phyloP scores from a whole-genome alignment of 495 filamentous ascomycete species.

The Podospora anserina region DNA sequence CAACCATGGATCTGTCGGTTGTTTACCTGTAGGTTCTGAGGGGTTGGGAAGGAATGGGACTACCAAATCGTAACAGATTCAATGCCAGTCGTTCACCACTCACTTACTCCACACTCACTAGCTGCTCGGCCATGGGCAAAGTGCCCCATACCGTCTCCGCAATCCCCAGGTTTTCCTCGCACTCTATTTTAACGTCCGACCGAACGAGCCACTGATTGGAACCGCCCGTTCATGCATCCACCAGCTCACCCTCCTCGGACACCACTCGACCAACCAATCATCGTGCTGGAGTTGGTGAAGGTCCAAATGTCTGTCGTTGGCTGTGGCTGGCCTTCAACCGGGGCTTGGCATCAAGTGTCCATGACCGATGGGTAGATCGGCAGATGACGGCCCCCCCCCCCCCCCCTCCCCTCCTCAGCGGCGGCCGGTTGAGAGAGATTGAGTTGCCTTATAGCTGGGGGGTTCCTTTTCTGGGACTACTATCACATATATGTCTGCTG shows the following conservation, averaged over 20 bases:
- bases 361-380: conserved; percentile 10
- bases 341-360: conserved; percentile 9
- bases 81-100: background rate
- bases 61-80: background rate
- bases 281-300: background rate
- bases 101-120: background rate
- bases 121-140: background rate
- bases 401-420: too few relatives aligned
- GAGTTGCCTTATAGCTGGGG: background rate
- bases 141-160: background rate
- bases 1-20: background rate
- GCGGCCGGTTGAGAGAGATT: background rate
- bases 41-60: background rate
- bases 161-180: conserved; percentile 16
- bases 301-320: background rate
- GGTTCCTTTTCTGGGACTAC: background rate
- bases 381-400: conserved; percentile 3
- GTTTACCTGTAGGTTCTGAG: background rate
- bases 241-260: background rate
- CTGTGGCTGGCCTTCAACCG: conserved; percentile 7
- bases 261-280: background rate
- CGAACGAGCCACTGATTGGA: conserved; percentile 8
- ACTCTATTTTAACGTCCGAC: conserved; percentile 18
- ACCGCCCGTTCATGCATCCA: background rate
- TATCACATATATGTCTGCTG: background rate